Percentiles rank a stretch among this genome's conserved stretches.
These are phyloP conservation scores for Penicillium sp. DNA, from an alignment of 2,329 filamentous ascomycete species.

Conservation along the genomic window DNA sequence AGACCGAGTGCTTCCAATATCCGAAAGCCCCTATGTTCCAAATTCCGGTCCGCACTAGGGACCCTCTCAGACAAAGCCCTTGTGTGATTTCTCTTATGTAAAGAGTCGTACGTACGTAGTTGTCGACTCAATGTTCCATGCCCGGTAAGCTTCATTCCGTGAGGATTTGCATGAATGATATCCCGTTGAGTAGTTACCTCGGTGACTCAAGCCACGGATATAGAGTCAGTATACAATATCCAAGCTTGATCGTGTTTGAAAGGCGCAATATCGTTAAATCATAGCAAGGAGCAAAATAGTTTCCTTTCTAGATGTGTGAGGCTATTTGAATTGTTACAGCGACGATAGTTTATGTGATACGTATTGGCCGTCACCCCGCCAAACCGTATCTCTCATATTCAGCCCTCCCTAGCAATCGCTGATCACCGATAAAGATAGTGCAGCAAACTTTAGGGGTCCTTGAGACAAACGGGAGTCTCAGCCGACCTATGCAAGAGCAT, in stretches of 20 bases:
- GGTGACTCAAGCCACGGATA: neutral
- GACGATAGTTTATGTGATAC: slow-evolving; percentile 1
- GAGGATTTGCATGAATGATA: neutral
- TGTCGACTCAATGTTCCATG: neutral
- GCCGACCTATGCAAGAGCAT: neutral
- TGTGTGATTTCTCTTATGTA: slow-evolving; percentile 5
- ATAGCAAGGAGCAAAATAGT: slow-evolving; percentile 3
- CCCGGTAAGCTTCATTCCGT: slow-evolving; percentile 1
- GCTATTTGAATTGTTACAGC: slow-evolving; percentile 3
- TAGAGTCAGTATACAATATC: neutral
- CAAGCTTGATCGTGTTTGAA: neutral
- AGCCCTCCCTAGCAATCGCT: neutral
- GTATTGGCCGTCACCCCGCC: neutral
- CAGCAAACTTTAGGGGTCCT: neutral
- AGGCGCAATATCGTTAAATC: neutral
- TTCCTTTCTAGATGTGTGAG: neutral
- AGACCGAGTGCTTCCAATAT: neutral
- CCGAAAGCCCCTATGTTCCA: neutral
- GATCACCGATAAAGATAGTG: neutral
- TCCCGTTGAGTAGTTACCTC: neutral
- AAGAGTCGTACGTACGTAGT: neutral
- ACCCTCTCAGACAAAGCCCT: neutral
- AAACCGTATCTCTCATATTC: neutral
- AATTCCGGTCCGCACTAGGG: neutral
- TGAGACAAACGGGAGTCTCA: neutral